phyloP scores from a whole-genome alignment of 306 rosid species.

The Gastrolobium bilobum region DNA sequence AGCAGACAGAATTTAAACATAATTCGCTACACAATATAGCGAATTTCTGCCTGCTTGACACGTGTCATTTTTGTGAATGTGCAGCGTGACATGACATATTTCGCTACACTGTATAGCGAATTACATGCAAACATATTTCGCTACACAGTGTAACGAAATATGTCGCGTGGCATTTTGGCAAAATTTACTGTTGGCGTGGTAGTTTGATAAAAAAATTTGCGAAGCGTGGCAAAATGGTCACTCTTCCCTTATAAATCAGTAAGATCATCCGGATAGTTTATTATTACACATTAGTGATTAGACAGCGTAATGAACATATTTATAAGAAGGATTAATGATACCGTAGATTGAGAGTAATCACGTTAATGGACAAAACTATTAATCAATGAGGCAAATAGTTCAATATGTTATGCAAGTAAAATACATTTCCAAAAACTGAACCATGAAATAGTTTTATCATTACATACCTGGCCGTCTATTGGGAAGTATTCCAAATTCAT shows the following conservation, averaged over 20 bases:
- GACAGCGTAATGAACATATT: slow-evolving; percentile 5
- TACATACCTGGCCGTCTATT: slow-evolving; percentile 82
- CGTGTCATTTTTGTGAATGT: no score
- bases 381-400: slow-evolving; percentile 1
- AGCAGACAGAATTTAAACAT: no score
- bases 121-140: no score
- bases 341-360: slow-evolving; percentile 22
- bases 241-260: neutral
- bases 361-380: slow-evolving; percentile 2
- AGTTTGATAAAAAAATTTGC: no score
- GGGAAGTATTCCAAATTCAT: slow-evolving; percentile 98
- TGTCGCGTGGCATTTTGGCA: no score
- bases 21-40: no score
- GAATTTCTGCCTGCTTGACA: no score
- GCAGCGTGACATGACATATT: no score
- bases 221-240: no score
- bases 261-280: slow-evolving; percentile 13
- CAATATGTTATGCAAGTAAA: slow-evolving; percentile 17
- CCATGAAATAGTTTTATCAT: slow-evolving; percentile 33
- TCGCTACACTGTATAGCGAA: no score
- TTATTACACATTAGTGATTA: neutral
- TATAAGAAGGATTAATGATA: neutral
- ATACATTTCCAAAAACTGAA: slow-evolving; percentile 26
- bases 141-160: no score
- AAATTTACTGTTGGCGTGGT: no score